Base-by-base conservation (phyloP, 768 basidiomycete species). In the Guyanaporus albipodus region DNA sequence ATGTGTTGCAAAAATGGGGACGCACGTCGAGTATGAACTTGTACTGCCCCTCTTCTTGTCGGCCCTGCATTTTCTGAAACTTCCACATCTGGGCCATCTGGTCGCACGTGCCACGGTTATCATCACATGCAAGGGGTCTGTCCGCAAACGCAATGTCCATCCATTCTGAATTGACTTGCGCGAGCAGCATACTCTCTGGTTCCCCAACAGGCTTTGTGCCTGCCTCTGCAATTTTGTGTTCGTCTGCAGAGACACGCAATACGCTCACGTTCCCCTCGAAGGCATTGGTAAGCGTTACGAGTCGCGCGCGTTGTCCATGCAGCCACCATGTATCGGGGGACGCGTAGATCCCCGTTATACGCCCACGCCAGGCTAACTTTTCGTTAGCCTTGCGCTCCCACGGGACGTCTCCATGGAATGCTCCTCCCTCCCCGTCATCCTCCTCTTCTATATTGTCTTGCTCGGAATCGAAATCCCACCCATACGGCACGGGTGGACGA, bases 331-430 rank as follows among this genome's bases (percentile, higher is more conserved):
- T 66, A 1, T 53, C 44, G 2, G 58, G 44, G 12, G 64, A 56
- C 28, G 46, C 73, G 42, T 54, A 67, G 17, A 80, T 83, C 9
- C 87, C 88, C 0, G 87, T 88, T 36, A 79, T 85, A 33, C 78
- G 78, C 4, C 88, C 88, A 32, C 88, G 73, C 88, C 88, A 90
- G 32, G 80, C 69, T 15, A 88, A 53, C 4, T 77, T 68, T 49
- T 83, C 78, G 58, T 85, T 76, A 2, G 66, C 23, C 67, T 84
- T 89, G 26, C 76, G 70, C 14, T 80, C 76, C 78, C 83, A 91
- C 0, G 71, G 72, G 8, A 82, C 76, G 61, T 87, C 80, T 3
- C 54, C 61, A 53, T 81, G 70, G 15, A 45, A 60, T 3, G 60
- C 60, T 3, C 68, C 67, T 1, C 17, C n/a, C 3, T 4, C 24